Conservation (phyloP, 2,329 filamentous ascomycete species). For the Hymenoscyphus fructigenus region DNA sequence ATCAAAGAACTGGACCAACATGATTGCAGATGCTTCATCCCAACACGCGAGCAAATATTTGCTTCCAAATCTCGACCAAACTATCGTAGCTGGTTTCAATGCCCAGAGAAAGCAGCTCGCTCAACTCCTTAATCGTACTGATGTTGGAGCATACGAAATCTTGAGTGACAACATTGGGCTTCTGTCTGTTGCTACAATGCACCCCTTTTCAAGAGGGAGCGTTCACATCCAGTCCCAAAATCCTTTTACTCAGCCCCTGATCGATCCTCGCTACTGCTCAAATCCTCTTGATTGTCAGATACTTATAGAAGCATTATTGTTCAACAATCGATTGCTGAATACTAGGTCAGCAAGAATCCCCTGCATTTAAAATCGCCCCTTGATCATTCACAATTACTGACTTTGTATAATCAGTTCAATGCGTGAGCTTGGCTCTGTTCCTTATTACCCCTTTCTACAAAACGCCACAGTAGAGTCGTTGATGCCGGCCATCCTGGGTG, state of each 20-base stretch:
- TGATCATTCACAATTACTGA: not conserved
- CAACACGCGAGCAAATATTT: conserved; percentile 24
- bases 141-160: conserved; percentile 30
- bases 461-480: conserved; percentile 23
- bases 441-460: conserved; percentile 28
- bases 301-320: conserved; percentile 28
- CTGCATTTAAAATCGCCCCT: not conserved
- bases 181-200: conserved; percentile 42
- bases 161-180: conserved; percentile 29
- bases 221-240: conserved; percentile 52
- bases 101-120: conserved; percentile 26
- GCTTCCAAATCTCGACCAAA: conserved; percentile 23
- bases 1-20: conserved; percentile 24
- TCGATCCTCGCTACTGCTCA: conserved; percentile 42
- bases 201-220: conserved; percentile 55
- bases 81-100: conserved; percentile 26
- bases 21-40: conserved; percentile 22
- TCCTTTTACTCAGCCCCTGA: conserved; percentile 43
- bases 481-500: conserved; percentile 22
- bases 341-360: conserved; percentile 12
- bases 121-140: conserved; percentile 18
- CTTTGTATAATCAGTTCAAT: conserved; percentile 16
- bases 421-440: conserved; percentile 21
- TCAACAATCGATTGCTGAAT: conserved; percentile 28
- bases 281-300: conserved; percentile 30